Conservation (phyloP, 768 basidiomycete genomes). For the Lentinula aciculospora region DNA sequence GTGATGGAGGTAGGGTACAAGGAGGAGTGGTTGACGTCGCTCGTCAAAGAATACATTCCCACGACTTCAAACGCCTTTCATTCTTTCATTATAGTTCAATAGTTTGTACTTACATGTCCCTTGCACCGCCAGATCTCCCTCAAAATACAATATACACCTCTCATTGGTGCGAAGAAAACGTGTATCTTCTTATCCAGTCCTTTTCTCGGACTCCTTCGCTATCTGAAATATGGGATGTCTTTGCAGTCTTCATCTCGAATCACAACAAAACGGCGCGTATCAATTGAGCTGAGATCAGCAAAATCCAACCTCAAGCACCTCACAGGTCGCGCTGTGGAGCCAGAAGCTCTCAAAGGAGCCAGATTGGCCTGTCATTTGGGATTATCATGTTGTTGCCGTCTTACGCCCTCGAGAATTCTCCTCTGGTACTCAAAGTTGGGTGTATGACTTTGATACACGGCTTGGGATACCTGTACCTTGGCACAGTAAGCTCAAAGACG, state of each 20-base stretch:
- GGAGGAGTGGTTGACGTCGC: background rate
- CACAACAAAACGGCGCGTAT: constrained; percentile 43
- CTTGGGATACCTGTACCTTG: constrained; percentile 38
- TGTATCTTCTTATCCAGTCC: constrained; percentile 49
- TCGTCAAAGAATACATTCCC: background rate
- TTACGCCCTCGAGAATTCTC: constrained; percentile 27
- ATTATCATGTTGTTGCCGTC: constrained; percentile 67
- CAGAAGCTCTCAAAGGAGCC: constrained; percentile 39
- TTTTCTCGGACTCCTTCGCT: constrained; percentile 29
- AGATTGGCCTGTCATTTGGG: constrained; percentile 53
- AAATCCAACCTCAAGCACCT: background rate
- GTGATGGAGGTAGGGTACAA: background rate
- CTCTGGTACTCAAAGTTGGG: constrained; percentile 31
- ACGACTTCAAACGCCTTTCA: background rate
- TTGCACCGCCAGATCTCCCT: constrained; percentile 28
- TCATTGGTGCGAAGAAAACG: constrained; percentile 71
- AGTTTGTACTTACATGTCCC: background rate
- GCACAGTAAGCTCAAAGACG: constrained; percentile 31
- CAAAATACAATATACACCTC: constrained; percentile 43
- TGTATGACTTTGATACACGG: constrained; percentile 64
- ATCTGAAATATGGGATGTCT: constrained; percentile 39
- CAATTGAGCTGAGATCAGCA: background rate
- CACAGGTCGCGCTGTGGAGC: constrained; percentile 59
- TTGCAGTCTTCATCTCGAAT: constrained; percentile 65
- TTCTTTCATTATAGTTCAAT: background rate